These are phyloP conservation scores for Phytophthora lateralis DNA, from an alignment of 352 stramenopile species.

Conservation along the genomic window DNA sequence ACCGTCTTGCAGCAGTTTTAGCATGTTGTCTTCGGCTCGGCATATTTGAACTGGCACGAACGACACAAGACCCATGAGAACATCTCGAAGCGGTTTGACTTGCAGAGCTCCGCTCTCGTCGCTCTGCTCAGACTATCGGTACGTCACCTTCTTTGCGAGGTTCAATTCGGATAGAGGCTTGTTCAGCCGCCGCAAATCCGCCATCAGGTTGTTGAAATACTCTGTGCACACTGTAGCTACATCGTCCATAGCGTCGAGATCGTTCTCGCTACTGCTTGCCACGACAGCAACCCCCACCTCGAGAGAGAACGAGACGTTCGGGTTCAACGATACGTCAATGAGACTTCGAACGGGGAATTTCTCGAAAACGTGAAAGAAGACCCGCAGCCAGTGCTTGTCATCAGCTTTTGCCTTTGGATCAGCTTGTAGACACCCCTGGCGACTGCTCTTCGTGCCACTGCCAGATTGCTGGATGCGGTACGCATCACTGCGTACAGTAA, in stretches of 20 bases:
- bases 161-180: slow-evolving; percentile 31
- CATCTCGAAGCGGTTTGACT: neutral
- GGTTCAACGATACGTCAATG: slow-evolving; percentile 23
- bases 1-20: slow-evolving; percentile 54
- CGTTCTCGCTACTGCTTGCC: neutral
- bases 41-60: slow-evolving; percentile 80
- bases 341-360: slow-evolving; percentile 57
- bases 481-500: slow-evolving; percentile 57
- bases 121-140: slow-evolving; percentile 8
- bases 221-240: neutral
- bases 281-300: slow-evolving; percentile 15
- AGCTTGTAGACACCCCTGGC: neutral
- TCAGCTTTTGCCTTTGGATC: neutral
- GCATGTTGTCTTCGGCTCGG: slow-evolving; percentile 58
- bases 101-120: neutral
- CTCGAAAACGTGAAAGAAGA: slow-evolving; percentile 66
- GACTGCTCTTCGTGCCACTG: slow-evolving; percentile 7
- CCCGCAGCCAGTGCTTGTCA: slow-evolving; percentile 27
- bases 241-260: neutral
- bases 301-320: slow-evolving; percentile 8
- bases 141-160: slow-evolving; percentile 15
- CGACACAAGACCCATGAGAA: slow-evolving; percentile 38
- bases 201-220: slow-evolving; percentile 53
- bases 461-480: slow-evolving; percentile 51
- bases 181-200: slow-evolving; percentile 45